These are phyloP conservation scores for Zopfochytrium polystomum DNA, from an alignment of 371 early-diverging fungal genomes.

Conservation along the genomic window DNA sequence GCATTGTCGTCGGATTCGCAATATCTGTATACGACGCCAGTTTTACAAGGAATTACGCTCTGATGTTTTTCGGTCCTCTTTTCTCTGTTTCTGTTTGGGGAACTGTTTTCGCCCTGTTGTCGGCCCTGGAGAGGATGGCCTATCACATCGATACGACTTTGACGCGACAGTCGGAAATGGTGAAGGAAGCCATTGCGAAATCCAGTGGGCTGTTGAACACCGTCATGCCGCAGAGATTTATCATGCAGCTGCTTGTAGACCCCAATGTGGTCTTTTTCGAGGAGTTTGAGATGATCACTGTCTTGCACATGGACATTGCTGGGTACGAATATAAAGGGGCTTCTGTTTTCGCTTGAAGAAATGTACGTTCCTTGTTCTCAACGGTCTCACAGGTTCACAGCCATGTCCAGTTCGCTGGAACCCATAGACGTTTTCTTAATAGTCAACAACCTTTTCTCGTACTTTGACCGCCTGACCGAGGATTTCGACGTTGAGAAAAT, in stretches of 20 bases:
- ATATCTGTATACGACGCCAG: no score
- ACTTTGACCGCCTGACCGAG: conserved; percentile 39
- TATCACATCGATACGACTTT: conserved; percentile 34
- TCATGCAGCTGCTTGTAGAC: conserved; percentile 33
- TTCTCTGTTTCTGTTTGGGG: conserved; percentile 10
- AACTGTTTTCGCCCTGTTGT: conserved; percentile 11
- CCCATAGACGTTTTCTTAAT: conserved; percentile 42
- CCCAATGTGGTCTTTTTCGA: conserved; percentile 39
- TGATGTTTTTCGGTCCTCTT: no score
- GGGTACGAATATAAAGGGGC: conserved; percentile 49
- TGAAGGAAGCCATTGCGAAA: conserved; percentile 36
- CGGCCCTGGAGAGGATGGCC: conserved; percentile 19
- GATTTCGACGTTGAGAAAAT: conserved; percentile 45
- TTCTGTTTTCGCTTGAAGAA: not conserved
- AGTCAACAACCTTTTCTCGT: conserved; percentile 43
- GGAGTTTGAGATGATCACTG: conserved; percentile 34
- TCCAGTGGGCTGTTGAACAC: conserved; percentile 34
- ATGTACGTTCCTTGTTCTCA: not conserved
- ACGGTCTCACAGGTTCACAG: conserved; percentile 32
- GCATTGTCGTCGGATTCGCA: no score
- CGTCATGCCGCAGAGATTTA: conserved; percentile 39
- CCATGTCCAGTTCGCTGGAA: conserved; percentile 42
- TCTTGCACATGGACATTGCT: no score
- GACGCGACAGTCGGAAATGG: conserved; percentile 38
- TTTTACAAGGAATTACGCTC: conserved; percentile 1